These are phyloP conservation scores for Pseudopithomyces chartarum DNA, from an alignment of 2,329 filamentous ascomycete genomes.

Conservation along the genomic window DNA sequence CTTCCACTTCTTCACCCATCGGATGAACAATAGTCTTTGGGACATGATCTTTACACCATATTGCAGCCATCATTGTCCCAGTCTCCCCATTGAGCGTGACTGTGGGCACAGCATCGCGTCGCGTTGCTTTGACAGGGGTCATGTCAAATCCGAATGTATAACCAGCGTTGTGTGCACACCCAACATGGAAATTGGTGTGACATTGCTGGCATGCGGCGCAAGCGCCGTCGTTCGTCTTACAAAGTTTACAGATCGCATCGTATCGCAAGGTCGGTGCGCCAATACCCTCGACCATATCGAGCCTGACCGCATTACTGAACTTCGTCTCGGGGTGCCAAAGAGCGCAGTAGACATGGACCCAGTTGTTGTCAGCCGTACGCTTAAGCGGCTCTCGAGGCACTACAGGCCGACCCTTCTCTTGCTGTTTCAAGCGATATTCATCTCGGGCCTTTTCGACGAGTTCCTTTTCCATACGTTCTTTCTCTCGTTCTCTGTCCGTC, in stretches of 20 bases:
- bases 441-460: constrained; percentile 78
- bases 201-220: constrained; percentile 84
- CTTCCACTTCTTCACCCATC: constrained; percentile 76
- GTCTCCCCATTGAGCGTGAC: constrained; percentile 81
- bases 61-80: constrained; percentile 79
- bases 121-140: constrained; percentile 84
- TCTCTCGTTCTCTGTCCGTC: constrained; percentile 86
- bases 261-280: constrained; percentile 74
- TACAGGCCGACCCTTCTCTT: constrained; percentile 79
- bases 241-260: constrained; percentile 81
- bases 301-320: constrained; percentile 80
- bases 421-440: constrained; percentile 82
- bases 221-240: constrained; percentile 75
- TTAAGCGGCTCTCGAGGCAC: constrained; percentile 91
- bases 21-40: constrained; percentile 73
- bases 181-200: constrained; percentile 75
- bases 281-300: constrained; percentile 90
- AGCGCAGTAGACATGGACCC: constrained; percentile 94
- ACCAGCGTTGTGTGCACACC: constrained; percentile 83
- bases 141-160: constrained; percentile 91
- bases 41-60: constrained; percentile 92
- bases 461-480: constrained; percentile 84
- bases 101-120: constrained; percentile 78
- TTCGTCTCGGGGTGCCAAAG: constrained; percentile 91
- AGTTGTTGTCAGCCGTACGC: constrained; percentile 93